Conservation (phyloP, 2,329 filamentous ascomycete species). For the Aspergillus pseudoviridinutans region DNA sequence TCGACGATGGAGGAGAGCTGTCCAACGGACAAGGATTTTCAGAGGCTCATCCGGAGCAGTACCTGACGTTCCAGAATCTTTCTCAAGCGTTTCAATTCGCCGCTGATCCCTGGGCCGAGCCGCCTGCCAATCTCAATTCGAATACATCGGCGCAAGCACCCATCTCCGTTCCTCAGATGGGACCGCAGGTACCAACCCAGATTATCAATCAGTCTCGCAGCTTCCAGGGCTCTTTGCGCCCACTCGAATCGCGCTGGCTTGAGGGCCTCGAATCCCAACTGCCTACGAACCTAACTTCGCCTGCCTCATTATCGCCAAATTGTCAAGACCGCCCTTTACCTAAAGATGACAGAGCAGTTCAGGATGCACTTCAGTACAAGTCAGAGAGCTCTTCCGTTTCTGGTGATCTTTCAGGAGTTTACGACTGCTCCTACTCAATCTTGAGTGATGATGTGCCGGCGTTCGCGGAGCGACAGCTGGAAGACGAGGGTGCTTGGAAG, state of each 20-base stretch:
- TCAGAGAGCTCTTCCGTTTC: constrained; percentile 37
- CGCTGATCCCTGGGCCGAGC: constrained; percentile 25
- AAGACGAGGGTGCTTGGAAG: constrained; percentile 31
- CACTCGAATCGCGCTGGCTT: constrained; percentile 33
- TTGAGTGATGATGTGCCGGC: constrained; percentile 27
- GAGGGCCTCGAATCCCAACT: constrained; percentile 31
- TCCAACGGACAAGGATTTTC: constrained; percentile 24
- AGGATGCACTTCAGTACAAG: constrained; percentile 32
- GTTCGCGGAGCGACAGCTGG: constrained; percentile 28
- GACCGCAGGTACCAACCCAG: constrained; percentile 20
- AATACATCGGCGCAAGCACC: constrained; percentile 13
- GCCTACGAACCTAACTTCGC: constrained; percentile 25
- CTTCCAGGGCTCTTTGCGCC: constrained; percentile 24
- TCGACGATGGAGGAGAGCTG: constrained; percentile 33
- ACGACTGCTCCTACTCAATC: constrained; percentile 31
- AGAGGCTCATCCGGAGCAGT: constrained; percentile 27
- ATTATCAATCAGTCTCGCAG: constrained; percentile 14
- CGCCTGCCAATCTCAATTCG: constrained; percentile 11
- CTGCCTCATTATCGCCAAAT: constrained; percentile 18
- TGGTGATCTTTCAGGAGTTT: constrained; percentile 30
- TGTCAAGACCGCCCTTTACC: constrained; percentile 14
- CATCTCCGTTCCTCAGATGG: constrained; percentile 13
- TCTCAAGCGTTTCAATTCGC: constrained; percentile 27
- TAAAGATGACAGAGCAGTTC: constrained; percentile 15
- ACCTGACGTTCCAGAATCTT: constrained; percentile 29